Conservation (phyloP, 306 rosid species). For the Medicago truncatula region MtrunA17r5.0-ANR NC_053048.1:36801501-36802000, state of each 20-base stretch:
- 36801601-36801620: slow-evolving; percentile 31
- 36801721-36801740: slow-evolving; percentile 10
- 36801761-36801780: slow-evolving; percentile 7
- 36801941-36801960: slow-evolving; percentile 65
- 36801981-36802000: slow-evolving; percentile 34
- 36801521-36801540: slow-evolving; percentile 80
- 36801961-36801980: slow-evolving; percentile 33
- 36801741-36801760: slow-evolving; percentile 23
- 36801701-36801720: neutral
- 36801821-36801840: slow-evolving; percentile 5
- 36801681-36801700: slow-evolving; percentile 9
- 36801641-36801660: slow-evolving; percentile 26
- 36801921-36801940: slow-evolving; percentile 81
- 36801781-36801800: slow-evolving; percentile 25
- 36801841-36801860: slow-evolving; percentile 5
- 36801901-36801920: slow-evolving; percentile 76
- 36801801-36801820: neutral
- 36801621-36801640: slow-evolving; percentile 18
- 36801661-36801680: slow-evolving; percentile 11
- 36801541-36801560: slow-evolving; percentile 75
- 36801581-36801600: slow-evolving; percentile 70
- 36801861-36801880: slow-evolving; percentile 55
- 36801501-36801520: slow-evolving; percentile 76
- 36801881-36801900: slow-evolving; percentile 66
- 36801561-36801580: slow-evolving; percentile 57